Evolutionary conservation across 441 rosid species (phyloP).

Genomic region (Dalechampia spathulata): DNA sequence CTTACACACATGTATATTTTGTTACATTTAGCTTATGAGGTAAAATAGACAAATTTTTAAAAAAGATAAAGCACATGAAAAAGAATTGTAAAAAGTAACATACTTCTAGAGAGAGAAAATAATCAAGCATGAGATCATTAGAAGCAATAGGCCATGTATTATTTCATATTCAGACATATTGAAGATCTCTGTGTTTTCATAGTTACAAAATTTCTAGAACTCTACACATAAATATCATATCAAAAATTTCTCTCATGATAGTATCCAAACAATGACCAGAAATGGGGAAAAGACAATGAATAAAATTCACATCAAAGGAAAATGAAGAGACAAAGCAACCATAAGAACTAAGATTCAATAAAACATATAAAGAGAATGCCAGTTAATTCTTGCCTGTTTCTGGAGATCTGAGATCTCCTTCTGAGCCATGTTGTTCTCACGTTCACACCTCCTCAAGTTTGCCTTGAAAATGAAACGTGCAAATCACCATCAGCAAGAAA

Average conservation of each 20-base stretch:
- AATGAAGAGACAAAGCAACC: not conserved
- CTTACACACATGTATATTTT: no score
- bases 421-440: constrained; percentile 55
- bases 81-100: no score
- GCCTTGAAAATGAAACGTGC: constrained; percentile 37
- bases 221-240: not conserved
- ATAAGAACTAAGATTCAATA: not conserved
- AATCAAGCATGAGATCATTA: not conserved
- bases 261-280: not conserved
- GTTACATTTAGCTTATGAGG: no score
- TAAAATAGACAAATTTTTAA: no score
- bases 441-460: constrained; percentile 71
- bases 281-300: not conserved
- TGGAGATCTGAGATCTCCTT: constrained; percentile 79
- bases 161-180: not conserved
- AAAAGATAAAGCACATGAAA: no score
- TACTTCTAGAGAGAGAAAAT: not conserved
- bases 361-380: not conserved
- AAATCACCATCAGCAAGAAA: constrained; percentile 8
- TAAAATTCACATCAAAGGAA: not conserved
- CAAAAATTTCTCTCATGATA: not conserved
- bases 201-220: not conserved
- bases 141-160: not conserved
- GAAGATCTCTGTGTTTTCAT: not conserved
- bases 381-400: constrained; percentile 46